These are phyloP conservation scores for Apiospora marii DNA, from an alignment of 2,329 filamentous ascomycete genomes.

Conservation along the genomic window DNA sequence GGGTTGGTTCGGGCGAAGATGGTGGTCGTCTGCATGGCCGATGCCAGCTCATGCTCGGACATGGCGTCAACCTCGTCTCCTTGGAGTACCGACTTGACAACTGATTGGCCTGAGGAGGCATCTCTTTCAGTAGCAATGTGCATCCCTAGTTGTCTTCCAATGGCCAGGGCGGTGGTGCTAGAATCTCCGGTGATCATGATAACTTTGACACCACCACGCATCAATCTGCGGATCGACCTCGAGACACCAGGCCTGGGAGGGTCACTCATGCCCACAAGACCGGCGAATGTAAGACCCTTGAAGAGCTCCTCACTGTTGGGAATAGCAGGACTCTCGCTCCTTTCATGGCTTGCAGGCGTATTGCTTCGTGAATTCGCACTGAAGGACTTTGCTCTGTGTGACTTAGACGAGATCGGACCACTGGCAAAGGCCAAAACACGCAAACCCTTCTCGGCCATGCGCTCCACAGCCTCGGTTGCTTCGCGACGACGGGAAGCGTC, in stretches of 20 bases:
- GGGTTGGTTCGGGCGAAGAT: conserved; percentile 97
- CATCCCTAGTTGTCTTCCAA: conserved; percentile 96
- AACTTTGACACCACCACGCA: conserved; percentile 94
- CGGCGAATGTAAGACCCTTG: conserved; percentile 85
- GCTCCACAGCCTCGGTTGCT: conserved; percentile 80
- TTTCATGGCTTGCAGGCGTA: conserved; percentile 54
- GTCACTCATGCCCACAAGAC: conserved; percentile 96
- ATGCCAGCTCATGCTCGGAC: conserved; percentile 83
- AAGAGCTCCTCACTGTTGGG: conserved; percentile 75
- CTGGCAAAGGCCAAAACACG: conserved; percentile 94
- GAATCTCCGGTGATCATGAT: conserved; percentile 99
- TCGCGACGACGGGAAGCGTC: conserved; percentile 79
- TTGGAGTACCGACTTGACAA: conserved; percentile 76
- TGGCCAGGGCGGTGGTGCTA: conserved; percentile 92
- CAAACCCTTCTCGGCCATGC: conserved; percentile 88
- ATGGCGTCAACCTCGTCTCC: conserved; percentile 95
- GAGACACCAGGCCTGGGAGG: conserved; percentile 91
- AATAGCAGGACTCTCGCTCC: conserved; percentile 47
- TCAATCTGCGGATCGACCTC: conserved; percentile 85
- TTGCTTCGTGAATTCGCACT: conserved; percentile 57
- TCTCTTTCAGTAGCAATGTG: conserved; percentile 67
- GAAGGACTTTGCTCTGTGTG: conserved; percentile 50
- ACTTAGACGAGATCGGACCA: conserved; percentile 67
- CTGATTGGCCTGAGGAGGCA: conserved; percentile 61
- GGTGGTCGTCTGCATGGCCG: conserved; percentile 86